These are phyloP conservation scores for Nevesoporus exiguus DNA, from an alignment of 768 basidiomycete genomes.

Conservation along the genomic window DNA sequence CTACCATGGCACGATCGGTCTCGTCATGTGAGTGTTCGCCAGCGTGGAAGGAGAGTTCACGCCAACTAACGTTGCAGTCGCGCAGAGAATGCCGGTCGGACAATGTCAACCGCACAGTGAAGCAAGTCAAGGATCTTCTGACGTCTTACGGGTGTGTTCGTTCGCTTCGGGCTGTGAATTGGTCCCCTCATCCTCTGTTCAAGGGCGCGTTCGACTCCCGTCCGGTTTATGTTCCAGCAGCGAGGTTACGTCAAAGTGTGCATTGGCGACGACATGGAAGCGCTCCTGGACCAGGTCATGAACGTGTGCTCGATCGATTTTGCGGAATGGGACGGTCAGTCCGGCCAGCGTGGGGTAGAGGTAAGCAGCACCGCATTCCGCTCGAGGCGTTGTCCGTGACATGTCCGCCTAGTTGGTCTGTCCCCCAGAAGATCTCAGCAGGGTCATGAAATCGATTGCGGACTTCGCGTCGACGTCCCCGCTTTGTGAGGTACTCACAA, in stretches of 20 bases:
- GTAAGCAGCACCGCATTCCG: constrained; percentile 20
- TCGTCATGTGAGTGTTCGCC: constrained; percentile 52
- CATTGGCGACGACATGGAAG: constrained; percentile 33
- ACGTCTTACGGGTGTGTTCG: constrained; percentile 43
- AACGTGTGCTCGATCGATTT: constrained; percentile 45
- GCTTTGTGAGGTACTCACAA: constrained; percentile 40
- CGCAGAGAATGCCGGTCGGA: constrained; percentile 60
- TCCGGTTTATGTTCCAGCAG: constrained; percentile 62
- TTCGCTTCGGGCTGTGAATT: neutral
- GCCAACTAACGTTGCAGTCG: constrained; percentile 20
- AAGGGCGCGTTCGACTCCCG: constrained; percentile 60
- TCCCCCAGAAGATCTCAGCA: constrained; percentile 37
- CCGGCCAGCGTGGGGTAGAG: constrained; percentile 34
- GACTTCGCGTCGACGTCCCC: constrained; percentile 24
- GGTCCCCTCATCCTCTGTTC: neutral
- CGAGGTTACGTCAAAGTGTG: constrained; percentile 50
- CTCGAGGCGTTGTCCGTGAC: neutral
- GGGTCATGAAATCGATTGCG: constrained; percentile 35
- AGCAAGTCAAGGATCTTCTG: constrained; percentile 52
- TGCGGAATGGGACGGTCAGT: constrained; percentile 35
- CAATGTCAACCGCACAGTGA: constrained; percentile 60
- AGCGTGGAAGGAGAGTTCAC: neutral
- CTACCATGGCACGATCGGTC: constrained; percentile 52
- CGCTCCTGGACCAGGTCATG: constrained; percentile 40
- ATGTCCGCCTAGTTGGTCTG: constrained; percentile 41